Evolutionary conservation across 306 rosid genomes (phyloP).

Genomic region (Inga laurina): DNA sequence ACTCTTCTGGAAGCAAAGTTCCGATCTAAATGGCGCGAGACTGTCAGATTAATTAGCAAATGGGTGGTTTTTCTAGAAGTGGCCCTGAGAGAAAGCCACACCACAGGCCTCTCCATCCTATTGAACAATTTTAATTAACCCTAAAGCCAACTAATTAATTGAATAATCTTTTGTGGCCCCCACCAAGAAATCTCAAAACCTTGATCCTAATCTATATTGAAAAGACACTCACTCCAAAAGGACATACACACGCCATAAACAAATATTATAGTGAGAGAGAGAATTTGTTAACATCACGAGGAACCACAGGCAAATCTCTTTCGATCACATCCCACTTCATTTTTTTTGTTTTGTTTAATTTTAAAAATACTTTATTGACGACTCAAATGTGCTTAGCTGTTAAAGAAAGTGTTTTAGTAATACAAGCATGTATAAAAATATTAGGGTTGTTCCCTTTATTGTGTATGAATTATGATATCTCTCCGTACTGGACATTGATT

Average conservation of each 20-base stretch:
- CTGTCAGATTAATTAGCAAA: background rate
- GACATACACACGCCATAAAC: background rate
- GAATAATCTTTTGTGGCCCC: background rate
- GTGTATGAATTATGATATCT: background rate
- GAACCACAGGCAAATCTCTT: background rate
- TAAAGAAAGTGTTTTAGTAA: background rate
- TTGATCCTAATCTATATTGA: conserved; percentile 61
- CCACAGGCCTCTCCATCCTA: background rate
- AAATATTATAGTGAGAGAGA: background rate
- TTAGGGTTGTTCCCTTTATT: background rate
- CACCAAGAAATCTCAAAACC: background rate
- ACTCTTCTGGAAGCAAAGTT: background rate
- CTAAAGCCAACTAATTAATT: background rate
- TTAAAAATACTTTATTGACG: background rate
- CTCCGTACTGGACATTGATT: conserved; percentile 1
- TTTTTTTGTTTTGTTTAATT: background rate
- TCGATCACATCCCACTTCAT: background rate
- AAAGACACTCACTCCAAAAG: conserved; percentile 44
- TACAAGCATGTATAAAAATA: background rate
- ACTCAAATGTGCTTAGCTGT: background rate
- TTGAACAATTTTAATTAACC: background rate
- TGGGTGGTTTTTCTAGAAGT: background rate
- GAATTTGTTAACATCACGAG: background rate
- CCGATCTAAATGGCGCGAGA: background rate
- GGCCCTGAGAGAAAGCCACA: background rate